phyloP scores from a whole-genome alignment of 192 early-diverging fungal genomes.

The Backusella morwellensis region DNA sequence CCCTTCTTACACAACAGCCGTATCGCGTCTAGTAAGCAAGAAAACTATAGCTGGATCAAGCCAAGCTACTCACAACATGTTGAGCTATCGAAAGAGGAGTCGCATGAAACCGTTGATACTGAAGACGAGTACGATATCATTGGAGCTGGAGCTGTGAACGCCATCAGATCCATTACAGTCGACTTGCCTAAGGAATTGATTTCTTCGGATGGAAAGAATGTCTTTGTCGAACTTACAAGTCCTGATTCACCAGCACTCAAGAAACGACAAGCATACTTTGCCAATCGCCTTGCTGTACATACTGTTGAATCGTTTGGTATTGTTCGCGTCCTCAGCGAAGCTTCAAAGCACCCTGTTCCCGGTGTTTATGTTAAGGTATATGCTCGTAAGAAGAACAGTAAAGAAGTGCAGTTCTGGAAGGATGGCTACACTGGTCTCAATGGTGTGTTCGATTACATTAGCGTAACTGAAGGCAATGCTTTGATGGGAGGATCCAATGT shows the following conservation, averaged over 20 bases:
- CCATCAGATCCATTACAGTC: neutral
- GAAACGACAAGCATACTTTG: constrained; percentile 39
- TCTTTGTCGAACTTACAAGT: constrained; percentile 35
- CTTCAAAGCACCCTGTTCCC: constrained; percentile 31
- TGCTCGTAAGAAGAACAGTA: constrained; percentile 29
- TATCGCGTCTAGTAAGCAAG: neutral
- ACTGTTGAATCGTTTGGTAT: constrained; percentile 37
- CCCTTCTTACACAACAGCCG: constrained; percentile 32
- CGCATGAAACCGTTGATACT: neutral
- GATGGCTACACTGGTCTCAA: constrained; percentile 51
- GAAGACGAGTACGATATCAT: neutral
- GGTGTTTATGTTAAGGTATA: constrained; percentile 54
- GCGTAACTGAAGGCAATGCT: constrained; percentile 38
- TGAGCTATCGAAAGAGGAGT: neutral
- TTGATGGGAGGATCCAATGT: neutral
- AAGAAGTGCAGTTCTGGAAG: constrained; percentile 45
- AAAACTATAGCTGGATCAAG: constrained; percentile 37
- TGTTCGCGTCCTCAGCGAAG: constrained; percentile 32
- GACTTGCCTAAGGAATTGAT: neutral
- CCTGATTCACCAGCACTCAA: constrained; percentile 16
- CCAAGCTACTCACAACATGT: constrained; percentile 36
- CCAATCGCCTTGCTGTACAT: constrained; percentile 41
- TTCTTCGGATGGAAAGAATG: constrained; percentile 1
- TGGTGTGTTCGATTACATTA: constrained; percentile 49
- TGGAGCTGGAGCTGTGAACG: neutral